phyloP scores from a whole-genome alignment of 1,284 basidiomycete species.

The Cystobasidium pallidum region DNA sequence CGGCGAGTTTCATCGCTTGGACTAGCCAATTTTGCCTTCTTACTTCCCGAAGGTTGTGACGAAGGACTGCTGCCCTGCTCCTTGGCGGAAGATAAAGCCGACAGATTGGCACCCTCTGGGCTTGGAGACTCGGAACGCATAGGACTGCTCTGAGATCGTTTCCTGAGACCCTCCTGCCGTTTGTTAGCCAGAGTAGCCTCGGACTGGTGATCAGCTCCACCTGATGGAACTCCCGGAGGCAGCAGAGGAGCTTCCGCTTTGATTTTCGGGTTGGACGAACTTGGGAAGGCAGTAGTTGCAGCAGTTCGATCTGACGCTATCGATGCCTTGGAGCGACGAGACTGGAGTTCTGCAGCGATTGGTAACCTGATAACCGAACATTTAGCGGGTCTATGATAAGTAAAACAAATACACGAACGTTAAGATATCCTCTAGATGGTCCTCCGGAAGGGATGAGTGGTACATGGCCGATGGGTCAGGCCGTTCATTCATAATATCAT shows the following conservation, averaged over 20 bases:
- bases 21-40: background rate
- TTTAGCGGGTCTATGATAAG: background rate
- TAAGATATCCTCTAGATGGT: slow-evolving; percentile 40
- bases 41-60: background rate
- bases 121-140: slow-evolving; percentile 7
- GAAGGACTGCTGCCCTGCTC: background rate
- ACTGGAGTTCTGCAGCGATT: slow-evolving; percentile 34
- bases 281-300: slow-evolving; percentile 22
- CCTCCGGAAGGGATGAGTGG: slow-evolving; percentile 20
- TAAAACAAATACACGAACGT: background rate
- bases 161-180: slow-evolving; percentile 2
- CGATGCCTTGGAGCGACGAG: slow-evolving; percentile 28
- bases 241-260: background rate
- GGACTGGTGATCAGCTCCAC: background rate
- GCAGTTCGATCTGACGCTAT: slow-evolving; percentile 12
- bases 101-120: background rate
- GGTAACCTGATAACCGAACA: slow-evolving; percentile 10
- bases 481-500: slow-evolving; percentile 26
- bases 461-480: slow-evolving; percentile 10
- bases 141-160: slow-evolving; percentile 24
- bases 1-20: background rate
- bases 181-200: background rate
- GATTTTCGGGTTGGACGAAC: background rate
- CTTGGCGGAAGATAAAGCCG: background rate
- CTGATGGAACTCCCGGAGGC: background rate